Conservation (phyloP, 768 basidiomycete species). For the Crepidotus variabilis region DNA sequence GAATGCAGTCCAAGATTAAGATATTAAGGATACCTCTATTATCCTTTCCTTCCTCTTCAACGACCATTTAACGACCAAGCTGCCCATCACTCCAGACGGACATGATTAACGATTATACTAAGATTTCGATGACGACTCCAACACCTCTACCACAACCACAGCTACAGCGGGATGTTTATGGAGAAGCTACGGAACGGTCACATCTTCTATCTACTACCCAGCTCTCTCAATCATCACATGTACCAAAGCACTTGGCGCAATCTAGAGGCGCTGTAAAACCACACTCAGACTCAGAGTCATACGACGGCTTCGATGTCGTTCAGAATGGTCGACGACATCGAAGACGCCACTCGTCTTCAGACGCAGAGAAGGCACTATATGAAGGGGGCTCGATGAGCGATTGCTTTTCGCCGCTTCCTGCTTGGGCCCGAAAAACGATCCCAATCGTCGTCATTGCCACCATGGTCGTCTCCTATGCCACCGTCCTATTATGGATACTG, state of each 20-base stretch:
- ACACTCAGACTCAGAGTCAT: neutral
- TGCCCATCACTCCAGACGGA: neutral
- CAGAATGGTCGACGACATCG: neutral
- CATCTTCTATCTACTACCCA: neutral
- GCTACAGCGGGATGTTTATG: neutral
- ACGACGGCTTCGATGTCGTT: neutral
- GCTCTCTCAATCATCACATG: too few relatives aligned
- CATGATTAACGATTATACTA: neutral
- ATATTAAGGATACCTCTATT: too few relatives aligned
- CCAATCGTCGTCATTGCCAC: neutral
- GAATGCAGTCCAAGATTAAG: neutral
- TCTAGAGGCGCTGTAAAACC: neutral
- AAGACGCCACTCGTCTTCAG: neutral
- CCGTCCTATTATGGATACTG: neutral
- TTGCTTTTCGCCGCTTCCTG: neutral
- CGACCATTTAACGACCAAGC: neutral
- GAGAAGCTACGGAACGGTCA: neutral
- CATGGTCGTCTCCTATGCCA: slow-evolving; percentile 1
- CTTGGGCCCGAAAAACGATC: neutral
- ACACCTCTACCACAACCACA: neutral
- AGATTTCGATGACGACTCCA: neutral
- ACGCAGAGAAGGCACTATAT: neutral
- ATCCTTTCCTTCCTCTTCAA: neutral
- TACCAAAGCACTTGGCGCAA: neutral
- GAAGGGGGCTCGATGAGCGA: neutral